Conservation (phyloP, 1,284 basidiomycete species). For the Ustanciosporium gigantosporum region DNA sequence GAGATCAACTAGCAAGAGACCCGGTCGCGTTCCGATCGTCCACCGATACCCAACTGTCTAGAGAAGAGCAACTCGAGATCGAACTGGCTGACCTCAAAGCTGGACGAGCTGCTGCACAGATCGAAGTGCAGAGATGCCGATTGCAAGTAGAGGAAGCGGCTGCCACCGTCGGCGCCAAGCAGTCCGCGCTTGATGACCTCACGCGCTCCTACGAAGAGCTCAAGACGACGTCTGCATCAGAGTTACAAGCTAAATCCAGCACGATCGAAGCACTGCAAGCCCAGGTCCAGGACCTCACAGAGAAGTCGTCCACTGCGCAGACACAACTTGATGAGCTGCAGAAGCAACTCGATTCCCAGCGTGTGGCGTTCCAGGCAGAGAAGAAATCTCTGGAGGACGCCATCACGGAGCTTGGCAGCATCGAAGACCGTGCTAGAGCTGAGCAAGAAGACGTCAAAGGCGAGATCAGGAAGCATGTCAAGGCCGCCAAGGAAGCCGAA, state of each 20-base stretch:
- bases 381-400: slow-evolving; percentile 57
- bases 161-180: slow-evolving; percentile 71
- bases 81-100: slow-evolving; percentile 70
- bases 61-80: slow-evolving; percentile 78
- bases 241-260: slow-evolving; percentile 68
- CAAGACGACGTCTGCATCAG: slow-evolving; percentile 35
- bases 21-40: slow-evolving; percentile 25
- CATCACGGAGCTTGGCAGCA: slow-evolving; percentile 48
- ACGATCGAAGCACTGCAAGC: slow-evolving; percentile 71
- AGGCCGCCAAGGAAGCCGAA: slow-evolving; percentile 77
- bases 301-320: slow-evolving; percentile 68
- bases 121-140: slow-evolving; percentile 65
- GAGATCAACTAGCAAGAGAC: slow-evolving; percentile 58
- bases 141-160: slow-evolving; percentile 78
- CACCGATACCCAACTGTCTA: slow-evolving; percentile 62
- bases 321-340: slow-evolving; percentile 68
- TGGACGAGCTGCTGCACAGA: slow-evolving; percentile 52
- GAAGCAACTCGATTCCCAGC: slow-evolving; percentile 69
- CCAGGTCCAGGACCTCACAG: slow-evolving; percentile 67
- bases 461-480: slow-evolving; percentile 66
- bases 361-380: slow-evolving; percentile 72
- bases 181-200: slow-evolving; percentile 69
- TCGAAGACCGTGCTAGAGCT: slow-evolving; percentile 46
- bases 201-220: slow-evolving; percentile 74
- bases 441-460: slow-evolving; percentile 67